Evolutionary conservation across 352 stramenopile genomes (phyloP).

Genomic region (Globisporangium paddicum): DNA sequence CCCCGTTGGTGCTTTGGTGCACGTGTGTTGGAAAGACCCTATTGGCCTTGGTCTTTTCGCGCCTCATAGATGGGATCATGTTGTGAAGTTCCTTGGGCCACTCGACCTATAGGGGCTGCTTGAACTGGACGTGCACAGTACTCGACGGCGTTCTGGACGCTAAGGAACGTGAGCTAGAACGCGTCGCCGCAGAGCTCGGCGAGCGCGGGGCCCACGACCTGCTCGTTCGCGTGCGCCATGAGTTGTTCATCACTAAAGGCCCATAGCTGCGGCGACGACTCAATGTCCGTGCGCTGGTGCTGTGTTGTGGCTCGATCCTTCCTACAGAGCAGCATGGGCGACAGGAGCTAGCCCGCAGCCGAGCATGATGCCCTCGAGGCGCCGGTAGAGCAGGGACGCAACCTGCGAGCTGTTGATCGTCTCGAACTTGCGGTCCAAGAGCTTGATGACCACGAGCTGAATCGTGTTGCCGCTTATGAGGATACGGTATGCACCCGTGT

Average conservation of each 20-base stretch:
- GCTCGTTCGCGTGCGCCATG: slow-evolving; percentile 47
- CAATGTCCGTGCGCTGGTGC: slow-evolving; percentile 58
- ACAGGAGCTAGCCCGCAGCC: slow-evolving; percentile 39
- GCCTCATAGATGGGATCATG: slow-evolving; percentile 21
- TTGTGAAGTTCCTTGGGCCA: slow-evolving; percentile 51
- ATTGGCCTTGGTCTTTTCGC: slow-evolving; percentile 34
- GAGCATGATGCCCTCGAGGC: slow-evolving; percentile 59
- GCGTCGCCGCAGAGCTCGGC: slow-evolving; percentile 37
- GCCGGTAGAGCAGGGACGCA: slow-evolving; percentile 48
- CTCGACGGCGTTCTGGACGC: slow-evolving; percentile 44
- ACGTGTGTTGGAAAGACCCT: too few relatives aligned
- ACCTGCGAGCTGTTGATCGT: slow-evolving; percentile 35
- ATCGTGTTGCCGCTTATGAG: slow-evolving; percentile 45
- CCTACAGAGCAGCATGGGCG: slow-evolving; percentile 36
- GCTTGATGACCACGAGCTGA: slow-evolving; percentile 38
- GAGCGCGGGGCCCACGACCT: slow-evolving; percentile 34
- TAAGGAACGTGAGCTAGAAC: slow-evolving; percentile 62
- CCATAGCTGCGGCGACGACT: slow-evolving; percentile 53
- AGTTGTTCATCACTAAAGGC: slow-evolving; percentile 23
- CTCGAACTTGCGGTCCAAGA: slow-evolving; percentile 44
- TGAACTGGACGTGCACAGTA: slow-evolving; percentile 50
- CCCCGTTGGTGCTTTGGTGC: too few relatives aligned
- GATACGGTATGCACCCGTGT: slow-evolving; percentile 29
- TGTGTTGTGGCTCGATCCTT: slow-evolving; percentile 6
- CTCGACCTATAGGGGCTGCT: slow-evolving; percentile 27